Evolutionary conservation across 345 rosid species (phyloP), one percentile per base, ranked within the genome.

Genomic region (Cardamine resedifolia): DNA sequence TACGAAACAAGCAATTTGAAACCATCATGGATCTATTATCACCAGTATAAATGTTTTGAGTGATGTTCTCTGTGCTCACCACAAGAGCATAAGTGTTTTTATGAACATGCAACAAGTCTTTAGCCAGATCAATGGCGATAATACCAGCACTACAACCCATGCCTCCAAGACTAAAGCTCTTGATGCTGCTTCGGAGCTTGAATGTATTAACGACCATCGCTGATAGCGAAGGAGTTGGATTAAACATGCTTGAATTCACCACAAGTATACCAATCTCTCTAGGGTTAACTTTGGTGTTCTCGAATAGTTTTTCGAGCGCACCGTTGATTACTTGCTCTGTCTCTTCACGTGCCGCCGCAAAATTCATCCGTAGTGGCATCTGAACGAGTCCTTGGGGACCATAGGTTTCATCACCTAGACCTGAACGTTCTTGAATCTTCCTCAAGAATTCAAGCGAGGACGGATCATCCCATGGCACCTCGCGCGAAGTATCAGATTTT

Each of bases 101-200:
- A 76, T 88, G 86, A 31, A 85, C 79, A 70, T 85, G 91, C 78
- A 88, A 72, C 82, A 88, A 52, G 74, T 85, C 88, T 44, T 83
- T 86, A 4, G 95, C 91, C 3, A 88, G 78, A 77, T 85, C 91
- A 38, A 88, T 62, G 0, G 90, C 84, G 7, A 88, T 85, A 15
- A 88, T 82, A 31, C 95, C 88, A 52, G 95, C 95, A 77, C 91
- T 88, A 70, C 95, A 88, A 12, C 95, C 95, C 95, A 88, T 88
- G n/a, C 91, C 95, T 21, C 95, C 91, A 23, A 88, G 82, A 63
- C 80, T 87, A 31, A 70, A 87, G 66, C 88, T 87, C 77, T 77
- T 72, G 26, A 87, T 76, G 55, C 87, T 86, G 19, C 91, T 88
- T 44, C 91, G 83, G 24, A 88, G 48, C 56, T 80, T 86, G 55